Evolutionary conservation across 306 rosid species (phyloP).

Genomic region (Casuarina equisetifolia): DNA sequence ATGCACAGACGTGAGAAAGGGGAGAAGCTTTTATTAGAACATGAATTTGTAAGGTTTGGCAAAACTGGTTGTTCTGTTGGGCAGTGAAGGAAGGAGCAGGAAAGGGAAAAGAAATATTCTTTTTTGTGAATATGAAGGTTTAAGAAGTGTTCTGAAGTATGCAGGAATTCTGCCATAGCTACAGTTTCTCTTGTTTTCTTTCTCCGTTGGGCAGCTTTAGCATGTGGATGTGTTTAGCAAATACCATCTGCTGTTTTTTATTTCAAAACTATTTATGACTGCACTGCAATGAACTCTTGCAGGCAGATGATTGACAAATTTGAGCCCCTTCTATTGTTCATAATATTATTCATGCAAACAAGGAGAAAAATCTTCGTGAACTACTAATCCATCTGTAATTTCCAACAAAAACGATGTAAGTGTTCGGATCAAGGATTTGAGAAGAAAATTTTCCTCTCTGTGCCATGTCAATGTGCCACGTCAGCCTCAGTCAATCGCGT

Average conservation of each 20-base stretch:
- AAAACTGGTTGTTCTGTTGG: not conserved
- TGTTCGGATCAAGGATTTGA: no score
- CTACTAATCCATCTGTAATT: no score
- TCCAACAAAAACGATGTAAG: no score
- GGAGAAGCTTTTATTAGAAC: not conserved
- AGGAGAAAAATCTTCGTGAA: no score
- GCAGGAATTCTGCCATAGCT: not conserved
- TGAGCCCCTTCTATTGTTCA: no score
- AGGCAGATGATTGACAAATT: no score
- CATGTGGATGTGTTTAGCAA: not conserved
- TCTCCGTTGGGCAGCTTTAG: not conserved
- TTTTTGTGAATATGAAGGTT: not conserved
- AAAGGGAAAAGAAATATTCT: not conserved
- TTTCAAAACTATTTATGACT: not conserved
- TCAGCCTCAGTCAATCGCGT: no score
- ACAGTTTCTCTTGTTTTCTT: not conserved
- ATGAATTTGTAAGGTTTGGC: not conserved
- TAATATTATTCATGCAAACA: no score
- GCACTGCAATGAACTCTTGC: not conserved
- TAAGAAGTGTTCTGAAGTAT: not conserved
- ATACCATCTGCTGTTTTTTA: not conserved
- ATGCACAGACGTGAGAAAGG: not conserved
- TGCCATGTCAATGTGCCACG: no score
- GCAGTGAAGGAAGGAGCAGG: not conserved
- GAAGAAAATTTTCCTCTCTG: no score